These are phyloP conservation scores for Scutellaria barbata DNA, from an alignment of 257 asterid genomes.

Conservation along the genomic window DNA sequence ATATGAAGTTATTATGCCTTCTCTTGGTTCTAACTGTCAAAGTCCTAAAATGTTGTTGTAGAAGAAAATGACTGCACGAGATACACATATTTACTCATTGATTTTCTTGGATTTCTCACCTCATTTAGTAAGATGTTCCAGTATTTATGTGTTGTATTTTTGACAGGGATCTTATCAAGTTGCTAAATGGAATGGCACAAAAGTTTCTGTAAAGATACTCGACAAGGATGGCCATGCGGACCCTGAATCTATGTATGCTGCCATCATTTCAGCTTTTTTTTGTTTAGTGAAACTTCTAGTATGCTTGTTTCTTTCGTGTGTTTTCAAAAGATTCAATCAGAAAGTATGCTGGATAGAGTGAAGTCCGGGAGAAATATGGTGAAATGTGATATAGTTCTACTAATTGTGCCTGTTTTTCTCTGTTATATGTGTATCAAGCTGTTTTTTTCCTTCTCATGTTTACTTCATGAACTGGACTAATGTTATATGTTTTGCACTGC, in stretches of 20 bases:
- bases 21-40: not conserved
- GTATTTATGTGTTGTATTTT: constrained; percentile 24
- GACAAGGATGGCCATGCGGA: constrained; percentile 82
- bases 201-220: constrained; percentile 94
- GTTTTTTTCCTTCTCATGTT: constrained; percentile 10
- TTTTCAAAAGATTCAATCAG: not conserved
- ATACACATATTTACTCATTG: constrained; percentile 13
- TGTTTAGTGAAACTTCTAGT: constrained; percentile 11
- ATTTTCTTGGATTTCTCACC: constrained; percentile 16
- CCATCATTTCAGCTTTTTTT: constrained; percentile 31
- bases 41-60: constrained; percentile 6
- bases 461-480: constrained; percentile 33
- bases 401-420: constrained; percentile 7
- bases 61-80: constrained; percentile 18
- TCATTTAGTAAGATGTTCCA: constrained; percentile 12
- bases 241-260: constrained; percentile 74
- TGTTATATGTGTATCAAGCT: constrained; percentile 12
- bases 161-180: constrained; percentile 94
- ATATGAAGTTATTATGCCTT: not conserved
- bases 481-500: constrained; percentile 39
- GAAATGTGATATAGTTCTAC: not conserved
- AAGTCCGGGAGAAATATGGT: not conserved
- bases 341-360: constrained; percentile 20
- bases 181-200: constrained; percentile 98
- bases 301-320: constrained; percentile 10